Base-by-base conservation (phyloP, 179 eudicot genomes). In the Corrigiola litoralis region DNA sequence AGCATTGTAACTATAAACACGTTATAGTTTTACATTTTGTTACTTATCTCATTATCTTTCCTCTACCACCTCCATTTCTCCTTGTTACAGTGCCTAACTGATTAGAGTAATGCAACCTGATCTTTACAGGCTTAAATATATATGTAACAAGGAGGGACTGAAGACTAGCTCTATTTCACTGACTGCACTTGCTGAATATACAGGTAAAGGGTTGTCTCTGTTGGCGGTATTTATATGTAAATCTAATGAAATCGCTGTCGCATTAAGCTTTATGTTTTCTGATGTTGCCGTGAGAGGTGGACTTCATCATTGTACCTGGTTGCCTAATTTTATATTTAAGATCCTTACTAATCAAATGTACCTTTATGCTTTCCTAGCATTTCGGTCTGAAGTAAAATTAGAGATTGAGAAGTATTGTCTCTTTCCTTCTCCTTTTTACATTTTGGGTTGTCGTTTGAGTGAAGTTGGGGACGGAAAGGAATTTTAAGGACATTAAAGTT, bases 101-200 rank as follows among this genome's bases (percentile, higher is more conserved):
- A 64, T 42, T 25, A 49, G 25, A 1, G 40, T 42, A 41, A 4
- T 62, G 13, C 20, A 21, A 64, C 27, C 18, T 63, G 48, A 27
- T 63, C 41, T 61, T 57, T 79, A 68, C 69, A 94, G 99, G 88
- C 92, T 94, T 49, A 90, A 88, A 65, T 83, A 83, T 79, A 90
- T 94, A 63, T 90, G 99, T 70, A 84, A 75, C 75, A 87, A 79
- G 77, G 99, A 94, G 82, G 87, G 87, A 69, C 75, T 88, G 76
- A 87, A 81, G 82, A 72, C 91, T 37, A 88, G 86, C 83, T 90
- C 96, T 21, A 80, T 80, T 65, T 86, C 94, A 66, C 84, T 94
- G 66, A 80, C 96, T 71, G 85, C 95, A 66, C 85, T 94, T 65
- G 97, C 99, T 34, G 86, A 82, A 74, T 77, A 71, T 77, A 88